A percentile compares a stretch with the other conserved stretches of the same genome.
Conservation (phyloP, 2,329 filamentous ascomycete genomes). For the Gremmenia infestans region DNA sequence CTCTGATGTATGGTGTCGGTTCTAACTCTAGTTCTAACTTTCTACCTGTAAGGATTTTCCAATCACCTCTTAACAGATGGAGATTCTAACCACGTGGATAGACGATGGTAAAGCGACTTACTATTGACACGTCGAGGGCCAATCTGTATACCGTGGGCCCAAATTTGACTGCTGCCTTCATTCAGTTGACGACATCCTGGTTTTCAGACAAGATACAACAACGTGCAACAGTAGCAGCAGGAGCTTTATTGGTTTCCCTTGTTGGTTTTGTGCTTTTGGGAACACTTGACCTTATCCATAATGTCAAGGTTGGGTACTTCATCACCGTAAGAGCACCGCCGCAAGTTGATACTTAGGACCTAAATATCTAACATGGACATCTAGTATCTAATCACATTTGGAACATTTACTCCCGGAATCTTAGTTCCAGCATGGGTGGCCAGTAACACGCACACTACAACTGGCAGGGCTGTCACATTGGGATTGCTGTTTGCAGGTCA, state of each 20-base stretch:
- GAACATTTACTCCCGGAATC: too few relatives aligned
- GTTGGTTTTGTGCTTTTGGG: constrained; percentile 73
- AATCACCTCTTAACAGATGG: too few relatives aligned
- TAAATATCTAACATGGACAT: too few relatives aligned
- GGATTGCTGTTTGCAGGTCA: too few relatives aligned
- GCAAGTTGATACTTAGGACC: neutral
- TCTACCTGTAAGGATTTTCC: constrained; percentile 1
- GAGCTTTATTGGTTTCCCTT: constrained; percentile 68
- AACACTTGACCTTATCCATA: constrained; percentile 60
- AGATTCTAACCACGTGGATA: too few relatives aligned
- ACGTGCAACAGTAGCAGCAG: constrained; percentile 58
- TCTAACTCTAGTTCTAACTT: constrained; percentile 6
- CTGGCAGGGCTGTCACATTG: too few relatives aligned
- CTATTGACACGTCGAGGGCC: constrained; percentile 26
- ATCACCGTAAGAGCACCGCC: constrained; percentile 12
- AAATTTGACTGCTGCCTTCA: constrained; percentile 65
- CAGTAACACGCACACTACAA: too few relatives aligned
- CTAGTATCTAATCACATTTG: too few relatives aligned
- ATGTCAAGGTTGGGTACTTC: constrained; percentile 43
- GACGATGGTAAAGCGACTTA: too few relatives aligned
- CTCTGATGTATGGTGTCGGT: constrained; percentile 5
- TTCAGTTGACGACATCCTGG: constrained; percentile 67
- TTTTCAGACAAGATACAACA: constrained; percentile 48
- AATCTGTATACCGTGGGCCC: constrained; percentile 77
- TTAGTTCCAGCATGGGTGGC: too few relatives aligned